A percentile compares a stretch with the other conserved stretches of the same genome.
These are phyloP conservation scores for Pharus latifolius DNA, from an alignment of 176 grass and related monocot species.

Conservation along the genomic window DNA sequence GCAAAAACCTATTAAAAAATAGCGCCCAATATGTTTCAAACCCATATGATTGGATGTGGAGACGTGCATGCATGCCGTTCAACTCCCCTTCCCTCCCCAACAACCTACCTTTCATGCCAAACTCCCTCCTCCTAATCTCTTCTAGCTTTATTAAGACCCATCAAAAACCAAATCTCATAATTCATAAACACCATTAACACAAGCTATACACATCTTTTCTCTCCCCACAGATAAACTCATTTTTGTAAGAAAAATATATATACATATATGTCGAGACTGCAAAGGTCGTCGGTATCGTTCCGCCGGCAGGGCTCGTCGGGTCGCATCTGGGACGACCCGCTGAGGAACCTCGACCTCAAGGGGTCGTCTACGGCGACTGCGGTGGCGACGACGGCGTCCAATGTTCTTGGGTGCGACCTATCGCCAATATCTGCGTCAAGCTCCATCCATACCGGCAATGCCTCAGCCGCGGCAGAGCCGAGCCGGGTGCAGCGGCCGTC, in stretches of 20 bases:
- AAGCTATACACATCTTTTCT: too few relatives aligned
- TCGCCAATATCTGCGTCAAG: background rate
- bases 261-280: constrained; percentile 54
- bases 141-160: constrained; percentile 3
- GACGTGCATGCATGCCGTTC: background rate
- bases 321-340: constrained; percentile 39
- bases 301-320: constrained; percentile 60
- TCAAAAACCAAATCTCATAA: too few relatives aligned
- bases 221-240: too few relatives aligned
- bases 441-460: background rate
- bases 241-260: too few relatives aligned
- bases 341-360: constrained; percentile 7
- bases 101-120: constrained; percentile 3
- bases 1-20: too few relatives aligned
- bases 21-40: background rate
- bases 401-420: background rate
- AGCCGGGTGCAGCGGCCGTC: too few relatives aligned
- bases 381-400: background rate
- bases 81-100: background rate
- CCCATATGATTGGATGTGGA: background rate
- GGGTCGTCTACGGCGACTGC: background rate
- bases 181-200: too few relatives aligned
- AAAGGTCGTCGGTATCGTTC: constrained; percentile 52
- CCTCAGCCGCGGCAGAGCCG: too few relatives aligned
- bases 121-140: too few relatives aligned